These are phyloP conservation scores for Linum trigynum DNA, from an alignment of 345 rosid species.

Conservation along the genomic window DNA sequence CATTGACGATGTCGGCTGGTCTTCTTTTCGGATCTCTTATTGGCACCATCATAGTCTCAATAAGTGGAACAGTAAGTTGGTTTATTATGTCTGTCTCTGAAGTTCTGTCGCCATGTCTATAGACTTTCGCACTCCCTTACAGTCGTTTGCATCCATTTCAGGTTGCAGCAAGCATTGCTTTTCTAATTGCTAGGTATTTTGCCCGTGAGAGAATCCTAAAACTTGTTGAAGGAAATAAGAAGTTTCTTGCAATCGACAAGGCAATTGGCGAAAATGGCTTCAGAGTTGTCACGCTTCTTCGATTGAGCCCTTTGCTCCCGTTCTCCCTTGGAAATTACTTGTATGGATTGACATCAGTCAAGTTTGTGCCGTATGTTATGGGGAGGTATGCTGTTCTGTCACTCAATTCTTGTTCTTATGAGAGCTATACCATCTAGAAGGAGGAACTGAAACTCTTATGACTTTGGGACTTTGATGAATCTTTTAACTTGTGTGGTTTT, in stretches of 20 bases:
- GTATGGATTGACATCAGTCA: slow-evolving; percentile 87
- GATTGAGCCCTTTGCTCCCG: slow-evolving; percentile 94
- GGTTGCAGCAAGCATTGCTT: slow-evolving; percentile 92
- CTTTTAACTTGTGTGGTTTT: background rate
- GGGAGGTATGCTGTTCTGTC: slow-evolving; percentile 57
- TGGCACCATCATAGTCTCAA: slow-evolving; percentile 94
- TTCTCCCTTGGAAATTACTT: slow-evolving; percentile 91
- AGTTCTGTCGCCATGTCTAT: slow-evolving; percentile 7
- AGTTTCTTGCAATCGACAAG: slow-evolving; percentile 91
- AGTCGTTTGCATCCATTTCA: slow-evolving; percentile 15
- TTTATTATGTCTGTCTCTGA: background rate
- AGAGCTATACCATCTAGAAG: background rate
- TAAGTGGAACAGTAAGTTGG: slow-evolving; percentile 86
- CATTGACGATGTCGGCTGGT: slow-evolving; percentile 97
- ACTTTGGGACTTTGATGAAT: background rate
- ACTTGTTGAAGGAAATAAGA: slow-evolving; percentile 89
- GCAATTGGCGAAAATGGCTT: slow-evolving; percentile 97
- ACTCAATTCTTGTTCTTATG: background rate
- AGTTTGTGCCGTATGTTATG: slow-evolving; percentile 78
- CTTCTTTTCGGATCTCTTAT: slow-evolving; percentile 81
- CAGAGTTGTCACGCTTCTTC: slow-evolving; percentile 80
- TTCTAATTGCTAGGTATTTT: slow-evolving; percentile 93
- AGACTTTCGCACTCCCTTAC: slow-evolving; percentile 6
- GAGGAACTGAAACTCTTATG: background rate
- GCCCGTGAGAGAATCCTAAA: slow-evolving; percentile 92